These are phyloP conservation scores for Colletotrichum orbiculare DNA, from an alignment of 2,329 filamentous ascomycete species.

Conservation along the genomic window DNA sequence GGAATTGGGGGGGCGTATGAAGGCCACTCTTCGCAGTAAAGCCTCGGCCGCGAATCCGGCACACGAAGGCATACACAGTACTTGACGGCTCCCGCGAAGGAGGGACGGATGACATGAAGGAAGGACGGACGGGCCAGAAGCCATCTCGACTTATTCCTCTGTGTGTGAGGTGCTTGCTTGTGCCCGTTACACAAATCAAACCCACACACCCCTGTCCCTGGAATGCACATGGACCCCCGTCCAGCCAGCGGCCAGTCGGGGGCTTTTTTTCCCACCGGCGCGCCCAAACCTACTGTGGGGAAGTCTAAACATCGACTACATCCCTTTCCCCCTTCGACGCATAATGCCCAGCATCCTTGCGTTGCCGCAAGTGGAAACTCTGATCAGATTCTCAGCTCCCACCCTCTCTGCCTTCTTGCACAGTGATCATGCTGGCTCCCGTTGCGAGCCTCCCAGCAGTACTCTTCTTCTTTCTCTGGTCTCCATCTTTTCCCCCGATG, in stretches of 20 bases:
- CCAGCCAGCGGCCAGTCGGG: conserved; percentile 38
- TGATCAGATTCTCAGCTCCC: conserved; percentile 39
- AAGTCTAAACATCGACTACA: conserved; percentile 47
- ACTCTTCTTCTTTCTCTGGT: conserved; percentile 16
- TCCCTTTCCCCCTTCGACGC: conserved; percentile 44
- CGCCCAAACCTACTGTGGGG: conserved; percentile 47
- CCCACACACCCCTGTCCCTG: conserved; percentile 32
- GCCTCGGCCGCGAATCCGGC: conserved; percentile 6
- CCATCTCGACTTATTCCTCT: conserved; percentile 23
- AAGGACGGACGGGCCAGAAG: conserved; percentile 30
- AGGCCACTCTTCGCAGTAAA: conserved; percentile 8
- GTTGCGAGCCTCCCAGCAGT: conserved; percentile 38
- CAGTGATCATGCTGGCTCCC: conserved; percentile 42
- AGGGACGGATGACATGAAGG: not conserved
- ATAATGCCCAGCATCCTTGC: conserved; percentile 46
- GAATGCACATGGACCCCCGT: conserved; percentile 32
- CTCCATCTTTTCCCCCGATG: conserved; percentile 35
- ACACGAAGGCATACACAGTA: conserved; percentile 34
- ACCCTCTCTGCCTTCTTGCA: conserved; percentile 28
- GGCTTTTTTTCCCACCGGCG: conserved; percentile 42
- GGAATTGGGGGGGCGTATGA: conserved; percentile 3
- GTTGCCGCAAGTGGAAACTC: conserved; percentile 47
- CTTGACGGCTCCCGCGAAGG: conserved; percentile 28
- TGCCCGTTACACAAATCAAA: conserved; percentile 39
- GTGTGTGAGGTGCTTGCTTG: conserved; percentile 5